Conservation (phyloP, 371 early-diverging fungal genomes). For the Mucor plumbeus region DNA sequence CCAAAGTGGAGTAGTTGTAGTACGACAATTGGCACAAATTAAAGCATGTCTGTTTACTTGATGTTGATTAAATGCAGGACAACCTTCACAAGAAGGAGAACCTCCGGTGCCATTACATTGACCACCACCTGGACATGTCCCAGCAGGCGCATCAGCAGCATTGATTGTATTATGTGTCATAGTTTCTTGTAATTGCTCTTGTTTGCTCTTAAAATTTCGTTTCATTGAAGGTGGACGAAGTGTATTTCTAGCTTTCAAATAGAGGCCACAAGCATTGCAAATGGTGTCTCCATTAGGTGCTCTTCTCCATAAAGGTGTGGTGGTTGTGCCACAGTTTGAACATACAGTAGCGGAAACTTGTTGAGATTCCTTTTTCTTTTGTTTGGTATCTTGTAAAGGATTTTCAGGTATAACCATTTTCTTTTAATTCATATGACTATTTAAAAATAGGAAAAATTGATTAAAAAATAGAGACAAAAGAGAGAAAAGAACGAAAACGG, state of each 20-base stretch:
- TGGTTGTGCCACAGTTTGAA: conserved; percentile 84
- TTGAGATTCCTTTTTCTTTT: neutral
- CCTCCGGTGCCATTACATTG: conserved; percentile 83
- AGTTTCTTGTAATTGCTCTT: conserved; percentile 17
- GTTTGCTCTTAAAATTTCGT: conserved; percentile 34
- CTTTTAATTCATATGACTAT: neutral
- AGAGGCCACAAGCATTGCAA: conserved; percentile 93
- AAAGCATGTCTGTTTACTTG: conserved; percentile 59
- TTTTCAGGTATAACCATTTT: neutral
- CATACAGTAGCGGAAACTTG: conserved; percentile 54
- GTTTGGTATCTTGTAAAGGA: conserved; percentile 5
- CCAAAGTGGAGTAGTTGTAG: conserved; percentile 91
- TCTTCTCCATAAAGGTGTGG: conserved; percentile 93
- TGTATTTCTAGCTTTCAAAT: conserved; percentile 55
- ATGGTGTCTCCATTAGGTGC: conserved; percentile 81
- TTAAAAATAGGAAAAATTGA: neutral
- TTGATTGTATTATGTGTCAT: conserved; percentile 2
- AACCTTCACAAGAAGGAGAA: conserved; percentile 74
- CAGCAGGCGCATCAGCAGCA: conserved; percentile 30
- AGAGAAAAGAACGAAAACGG: neutral
- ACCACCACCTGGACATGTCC: conserved; percentile 80
- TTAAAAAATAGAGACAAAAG: neutral
- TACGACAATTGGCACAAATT: conserved; percentile 82
- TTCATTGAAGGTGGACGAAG: conserved; percentile 56
- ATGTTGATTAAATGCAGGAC: conserved; percentile 80